These are phyloP conservation scores for Podospora anserina DNA, from an alignment of 495 filamentous ascomycete species.

Conservation along the genomic window DNA sequence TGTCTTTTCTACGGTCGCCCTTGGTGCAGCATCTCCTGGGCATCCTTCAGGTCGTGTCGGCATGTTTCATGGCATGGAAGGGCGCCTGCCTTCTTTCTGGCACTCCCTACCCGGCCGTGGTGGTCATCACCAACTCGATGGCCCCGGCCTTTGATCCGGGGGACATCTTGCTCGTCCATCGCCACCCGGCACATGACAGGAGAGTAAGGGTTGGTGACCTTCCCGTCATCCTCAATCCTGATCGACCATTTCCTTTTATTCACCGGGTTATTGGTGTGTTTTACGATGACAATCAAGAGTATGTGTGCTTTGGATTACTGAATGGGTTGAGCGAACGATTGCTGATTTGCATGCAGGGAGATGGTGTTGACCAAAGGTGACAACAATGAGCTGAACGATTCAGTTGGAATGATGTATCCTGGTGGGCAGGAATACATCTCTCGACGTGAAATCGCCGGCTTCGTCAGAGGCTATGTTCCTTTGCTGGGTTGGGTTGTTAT, in stretches of 20 bases:
- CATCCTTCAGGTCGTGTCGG: not conserved
- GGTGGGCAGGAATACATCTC: not conserved
- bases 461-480: not conserved
- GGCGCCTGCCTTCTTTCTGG: not conserved
- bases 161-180: conserved; percentile 4
- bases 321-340: not conserved
- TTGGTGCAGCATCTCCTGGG: not conserved
- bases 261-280: not conserved
- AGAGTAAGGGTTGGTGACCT: not conserved
- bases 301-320: not conserved
- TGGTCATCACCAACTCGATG: conserved; percentile 4
- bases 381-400: not conserved
- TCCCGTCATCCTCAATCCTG: not conserved
- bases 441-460: not conserved
- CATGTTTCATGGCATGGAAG: not conserved
- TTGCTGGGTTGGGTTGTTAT: conserved; percentile 1
- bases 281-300: not conserved
- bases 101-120: not conserved
- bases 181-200: not conserved
- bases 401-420: conserved; percentile 1
- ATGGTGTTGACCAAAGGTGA: not conserved
- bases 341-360: not conserved
- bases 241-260: not conserved
- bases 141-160: conserved; percentile 2
- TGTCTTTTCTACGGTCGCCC: not conserved